Evolutionary conservation across 129 eudicot species (phyloP), one percentile per base, ranked within the genome.

Genomic region (Sambucus nigra): DNA sequence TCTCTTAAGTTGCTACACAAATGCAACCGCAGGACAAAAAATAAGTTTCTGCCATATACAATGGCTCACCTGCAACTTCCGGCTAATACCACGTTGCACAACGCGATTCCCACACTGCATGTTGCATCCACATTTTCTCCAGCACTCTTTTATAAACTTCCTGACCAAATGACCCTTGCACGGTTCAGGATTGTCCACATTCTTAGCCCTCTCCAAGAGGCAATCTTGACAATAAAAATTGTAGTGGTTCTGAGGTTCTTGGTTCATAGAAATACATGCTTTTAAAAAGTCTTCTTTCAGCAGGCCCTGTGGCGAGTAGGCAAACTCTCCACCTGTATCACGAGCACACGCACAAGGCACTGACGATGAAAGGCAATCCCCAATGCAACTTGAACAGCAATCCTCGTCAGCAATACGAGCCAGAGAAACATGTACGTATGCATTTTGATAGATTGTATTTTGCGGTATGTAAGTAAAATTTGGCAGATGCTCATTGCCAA

Each of bases 91-190:
- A 47, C 94, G 61, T 57, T 88, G 97, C 8, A 84, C 95, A 7
- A 88, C 84, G 47, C 97, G 80, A 55, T 88, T 88, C 20, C 92
- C 94, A 70, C 97, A 88, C 16, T 58, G 60, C 77, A 70, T 84
- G 35, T 47, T 71, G 72, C 97, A 89, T n/a, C 93, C 83, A 66
- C 97, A 89, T 79, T 84, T 89, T 38, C 80, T 68, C 95, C 97
- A 89, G 57, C 97, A 89, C 66, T 89, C 97, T 59, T 84, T 84
- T 11, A 89, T 81, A 47, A 84, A 89, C 53, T 72, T 89, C 41
- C 64, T 81, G 24, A 71, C 25, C 5, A 74, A 14, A 20, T 89
- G 97, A n/a, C 97, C 95, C 51, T 76, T 81, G 71, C 95, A 89
- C 28, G 66, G 48, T 73, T 71, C 79, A 22, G 81, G 79, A 24